A percentile compares a stretch with the other conserved stretches of the same genome.
phyloP scores from a whole-genome alignment of 2,329 filamentous ascomycete species.

The Xylaria sp. region DNA sequence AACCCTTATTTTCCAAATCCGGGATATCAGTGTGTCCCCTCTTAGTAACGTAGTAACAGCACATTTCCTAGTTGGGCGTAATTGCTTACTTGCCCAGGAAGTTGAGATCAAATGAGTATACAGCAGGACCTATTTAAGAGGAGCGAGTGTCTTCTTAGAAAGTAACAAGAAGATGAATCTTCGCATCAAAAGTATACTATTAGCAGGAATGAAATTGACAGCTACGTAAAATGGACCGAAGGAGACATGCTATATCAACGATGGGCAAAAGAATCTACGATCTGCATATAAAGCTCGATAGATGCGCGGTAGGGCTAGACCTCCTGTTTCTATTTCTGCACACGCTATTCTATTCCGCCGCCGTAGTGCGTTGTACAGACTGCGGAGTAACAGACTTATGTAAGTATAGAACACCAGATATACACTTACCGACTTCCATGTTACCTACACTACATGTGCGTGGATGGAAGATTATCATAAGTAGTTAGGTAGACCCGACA shows the following conservation, averaged over 20 bases:
- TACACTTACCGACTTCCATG: background rate
- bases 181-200: background rate
- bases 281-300: conserved; percentile 26
- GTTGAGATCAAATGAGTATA: background rate
- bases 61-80: conserved; percentile 1
- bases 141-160: too few relatives aligned
- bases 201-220: too few relatives aligned
- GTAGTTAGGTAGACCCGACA: background rate
- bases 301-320: conserved; percentile 20
- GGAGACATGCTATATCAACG: background rate
- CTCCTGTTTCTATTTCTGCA: conserved; percentile 15
- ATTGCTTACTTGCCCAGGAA: conserved; percentile 2
- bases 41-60: background rate
- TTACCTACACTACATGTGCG: background rate
- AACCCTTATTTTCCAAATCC: background rate
- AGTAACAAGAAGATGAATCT: background rate
- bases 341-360: background rate
- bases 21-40: background rate
- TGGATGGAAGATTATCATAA: background rate
- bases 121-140: background rate
- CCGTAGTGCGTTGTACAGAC: background rate
- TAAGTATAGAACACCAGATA: conserved; percentile 8
- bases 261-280: conserved; percentile 8
- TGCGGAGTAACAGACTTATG: conserved; percentile 14
- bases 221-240: background rate